Base-by-base conservation (phyloP, 768 basidiomycete species). In the Rhizopogon vinicolor region DNA sequence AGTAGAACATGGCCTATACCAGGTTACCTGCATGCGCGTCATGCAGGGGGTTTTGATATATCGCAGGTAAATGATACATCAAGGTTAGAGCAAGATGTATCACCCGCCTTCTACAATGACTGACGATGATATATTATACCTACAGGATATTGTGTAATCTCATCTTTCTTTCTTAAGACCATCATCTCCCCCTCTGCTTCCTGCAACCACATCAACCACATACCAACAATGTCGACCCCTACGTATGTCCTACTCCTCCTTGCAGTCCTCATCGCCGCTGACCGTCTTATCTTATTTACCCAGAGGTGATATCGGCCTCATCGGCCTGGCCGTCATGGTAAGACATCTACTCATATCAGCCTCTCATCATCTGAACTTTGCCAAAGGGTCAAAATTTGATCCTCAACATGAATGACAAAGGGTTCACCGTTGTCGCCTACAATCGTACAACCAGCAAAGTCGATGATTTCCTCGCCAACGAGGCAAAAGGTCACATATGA, bases 341-440 rank as follows among this genome's bases (percentile, higher is more conserved):
- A 55, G 79, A 71, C 16, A 43, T 55, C 54, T 59, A 44, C 54
- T 14, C 53, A 14, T 55, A 53, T 62, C 58, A 52, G 41, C 45
- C 51, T 51, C 37, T 19, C 61, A 65, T 48, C 7, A 31, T 44
- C 9, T 53, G 22, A 40, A 56, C 41, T 53, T 31, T 51, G 19
- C 49, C 29, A 28, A 65, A 94, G 93, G 94, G 93, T 67, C 94
- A 96, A 85, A 97, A 96, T 72, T 73, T 97, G 69, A 95, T 97
- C 72, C 79, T 98, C 65, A 97, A 98, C 80, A 98, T 97, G 92
- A 97, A 97, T 73, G 97, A 99, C 81, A 99, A 99, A 76, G 97
- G 97, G 51, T 99, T 94, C 79, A 93, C 78, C 61, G 97, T 99
- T 65, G 88, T 93, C 62, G 93, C 92, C 12, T 99, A 90, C 78